Evolutionary conservation across 306 rosid genomes (phyloP), one percentile per base, ranked within the genome.

Genomic region (Ochetophila trinervis): DNA sequence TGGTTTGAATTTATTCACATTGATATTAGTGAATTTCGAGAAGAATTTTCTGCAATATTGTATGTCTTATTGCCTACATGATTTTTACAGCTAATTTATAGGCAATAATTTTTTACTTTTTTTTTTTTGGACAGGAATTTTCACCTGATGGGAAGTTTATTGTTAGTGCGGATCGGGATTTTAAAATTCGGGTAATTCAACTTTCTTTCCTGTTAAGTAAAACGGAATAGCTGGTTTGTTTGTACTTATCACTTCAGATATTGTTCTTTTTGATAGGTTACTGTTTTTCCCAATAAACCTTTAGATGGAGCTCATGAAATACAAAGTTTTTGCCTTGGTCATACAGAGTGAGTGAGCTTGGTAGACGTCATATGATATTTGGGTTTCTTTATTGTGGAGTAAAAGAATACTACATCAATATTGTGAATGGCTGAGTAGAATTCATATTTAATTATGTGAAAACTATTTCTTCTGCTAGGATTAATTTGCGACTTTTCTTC

Each of bases 241-340:
- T 35, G 35, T 6, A 0, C 34, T 24, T 49, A 62, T n/a, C 37
- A 35, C n/a, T 60, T 62, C 27, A 50, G 44, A 47, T 42, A 57
- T 44, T 68, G n/a, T 55, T 59, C 61, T 59, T 35, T n/a, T 20
- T 82, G 37, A 49, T 78, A 89, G 97, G 96, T 86, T 51, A 86
- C 88, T 63, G 75, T 69, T 64, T 86, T 93, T 67, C 96, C 96
- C 60, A 81, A 66, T 35, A 84, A 87, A 32, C 91, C 88, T 10
- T 65, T 86, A 66, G 72, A 79, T 78, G 97, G 89, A 77, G 96
- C 88, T 76, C 97, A 86, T 57, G 84, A 86, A 85, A 90, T 90
- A 76, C 96, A 90, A 64, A 86, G 96, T 71, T 86, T 87, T 80
- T 90, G 91, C 74, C 96, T 93, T 60, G 96, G 94, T 76, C 99